Conservation (phyloP, 306 rosid genomes). For the Psophocarpus tetragonolobus region DNA sequence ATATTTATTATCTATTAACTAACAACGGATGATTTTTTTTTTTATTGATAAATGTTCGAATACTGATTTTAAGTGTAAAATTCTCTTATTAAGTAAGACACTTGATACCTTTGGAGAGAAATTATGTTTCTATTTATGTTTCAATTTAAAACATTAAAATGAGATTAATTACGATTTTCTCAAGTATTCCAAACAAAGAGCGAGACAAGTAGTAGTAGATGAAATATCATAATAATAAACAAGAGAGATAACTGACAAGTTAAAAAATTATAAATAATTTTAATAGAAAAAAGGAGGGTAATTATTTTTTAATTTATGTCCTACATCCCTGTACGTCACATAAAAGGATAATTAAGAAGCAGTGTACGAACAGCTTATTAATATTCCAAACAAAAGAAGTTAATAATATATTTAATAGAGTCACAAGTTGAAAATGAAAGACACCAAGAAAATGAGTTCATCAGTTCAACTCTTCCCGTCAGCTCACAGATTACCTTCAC, state of each 20-base stretch:
- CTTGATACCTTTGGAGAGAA: no score
- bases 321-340: neutral
- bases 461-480: neutral
- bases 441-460: neutral
- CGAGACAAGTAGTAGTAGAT: neutral
- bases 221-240: neutral
- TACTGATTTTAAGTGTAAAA: no score
- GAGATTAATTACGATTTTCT: neutral
- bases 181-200: neutral
- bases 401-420: neutral
- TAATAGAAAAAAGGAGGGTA: neutral
- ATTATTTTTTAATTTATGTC: neutral
- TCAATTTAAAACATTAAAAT: neutral
- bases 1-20: no score
- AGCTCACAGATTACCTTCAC: neutral
- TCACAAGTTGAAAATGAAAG: slow-evolving; percentile 1
- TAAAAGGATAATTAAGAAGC: neutral
- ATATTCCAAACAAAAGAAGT: neutral
- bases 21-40: no score
- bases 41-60: no score
- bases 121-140: neutral
- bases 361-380: neutral
- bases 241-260: neutral
- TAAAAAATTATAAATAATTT: neutral
- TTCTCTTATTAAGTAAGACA: no score